These are phyloP conservation scores for Pseudozyma pruni DNA, from an alignment of 1,284 basidiomycete genomes.

Conservation along the genomic window DNA sequence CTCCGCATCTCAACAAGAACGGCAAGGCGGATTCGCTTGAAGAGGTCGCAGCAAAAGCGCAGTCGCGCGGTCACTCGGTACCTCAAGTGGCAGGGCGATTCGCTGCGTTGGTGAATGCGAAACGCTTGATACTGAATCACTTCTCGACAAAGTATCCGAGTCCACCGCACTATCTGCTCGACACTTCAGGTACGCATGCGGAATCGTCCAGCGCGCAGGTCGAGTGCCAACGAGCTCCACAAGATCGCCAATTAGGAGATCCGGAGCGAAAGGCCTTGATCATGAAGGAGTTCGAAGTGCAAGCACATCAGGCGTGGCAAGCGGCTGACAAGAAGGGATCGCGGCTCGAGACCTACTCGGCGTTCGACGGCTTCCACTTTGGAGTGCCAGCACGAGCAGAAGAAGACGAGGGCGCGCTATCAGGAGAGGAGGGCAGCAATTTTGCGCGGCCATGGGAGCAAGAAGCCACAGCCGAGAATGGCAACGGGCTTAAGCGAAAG, in stretches of 20 bases:
- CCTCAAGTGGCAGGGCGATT: conserved; percentile 62
- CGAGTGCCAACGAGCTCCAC: neutral
- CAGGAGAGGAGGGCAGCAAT: neutral
- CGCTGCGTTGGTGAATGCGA: conserved; percentile 52
- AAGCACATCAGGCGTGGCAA: conserved; percentile 55
- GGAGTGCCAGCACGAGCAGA: conserved; percentile 25
- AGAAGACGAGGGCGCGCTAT: neutral
- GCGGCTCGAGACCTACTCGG: conserved; percentile 27
- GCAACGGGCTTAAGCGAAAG: conserved; percentile 29
- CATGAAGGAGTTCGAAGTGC: conserved; percentile 56
- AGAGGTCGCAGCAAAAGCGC: conserved; percentile 46
- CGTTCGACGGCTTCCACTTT: conserved; percentile 44
- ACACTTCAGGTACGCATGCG: conserved; percentile 15
- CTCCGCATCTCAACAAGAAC: conserved; percentile 35
- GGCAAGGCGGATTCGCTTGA: conserved; percentile 42
- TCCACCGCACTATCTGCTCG: conserved; percentile 42
- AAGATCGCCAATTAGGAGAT: conserved; percentile 27
- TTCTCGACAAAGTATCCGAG: conserved; percentile 59
- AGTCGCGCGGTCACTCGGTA: conserved; percentile 58
- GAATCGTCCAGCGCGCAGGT: conserved; percentile 3
- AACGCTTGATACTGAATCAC: conserved; percentile 61
- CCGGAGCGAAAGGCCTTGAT: conserved; percentile 41
- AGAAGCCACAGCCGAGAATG: neutral
- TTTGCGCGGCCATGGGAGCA: conserved; percentile 33
- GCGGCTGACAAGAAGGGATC: neutral